Base-by-base conservation (phyloP, 2,329 filamentous ascomycete genomes). In the Cytospora piceicola region DNA sequence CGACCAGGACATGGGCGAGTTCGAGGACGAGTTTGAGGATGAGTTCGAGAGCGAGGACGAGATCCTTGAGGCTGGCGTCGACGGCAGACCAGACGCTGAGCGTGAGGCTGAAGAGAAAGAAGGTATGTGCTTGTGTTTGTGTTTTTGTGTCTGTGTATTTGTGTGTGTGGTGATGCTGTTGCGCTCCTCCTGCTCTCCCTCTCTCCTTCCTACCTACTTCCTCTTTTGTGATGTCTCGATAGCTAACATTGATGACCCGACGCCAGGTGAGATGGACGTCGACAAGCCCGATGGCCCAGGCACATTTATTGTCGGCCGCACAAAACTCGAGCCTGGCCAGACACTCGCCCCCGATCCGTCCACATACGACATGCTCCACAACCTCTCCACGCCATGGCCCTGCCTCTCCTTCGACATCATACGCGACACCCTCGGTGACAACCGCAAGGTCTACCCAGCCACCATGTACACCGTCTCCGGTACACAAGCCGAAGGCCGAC, bases 361-460 rank as follows among this genome's bases (percentile, higher is more conserved):
- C n/a, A 94, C 94, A 7, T 99, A 99, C 81, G 91, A 97, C 77
- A 96, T 99, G 93, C 88, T 99, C 67, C 95, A 99, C 82, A 93
- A 88, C 68, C 86, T 99, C 69, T 95, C 91, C 77, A 94, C 94
- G 9, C 93, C 93, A 1, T 99, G 95, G 95, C 95, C 95, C 3
- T 99, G 95, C 76, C 85, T 99, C 20, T 98, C 94, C 2, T 97
- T 97, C 78, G 95, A 98, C 76, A 90, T 99, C 67, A 79, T 99
- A 69, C 89, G 85, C 72, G 95, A 99, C 79, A 83, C 84, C 61
- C 85, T 99, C 22, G 95, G 95, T 71, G 90, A 97, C 75, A 89
- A 93, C 77, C 90, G 95, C 74, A 96, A 90, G 77, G 89, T 90
- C n/a, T 99, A 96, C 78, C 95, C 95, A 30, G 93, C 93, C 59